phyloP scores from a whole-genome alignment of 2,329 filamentous ascomycete species.

The Apiospora koreana region DNA sequence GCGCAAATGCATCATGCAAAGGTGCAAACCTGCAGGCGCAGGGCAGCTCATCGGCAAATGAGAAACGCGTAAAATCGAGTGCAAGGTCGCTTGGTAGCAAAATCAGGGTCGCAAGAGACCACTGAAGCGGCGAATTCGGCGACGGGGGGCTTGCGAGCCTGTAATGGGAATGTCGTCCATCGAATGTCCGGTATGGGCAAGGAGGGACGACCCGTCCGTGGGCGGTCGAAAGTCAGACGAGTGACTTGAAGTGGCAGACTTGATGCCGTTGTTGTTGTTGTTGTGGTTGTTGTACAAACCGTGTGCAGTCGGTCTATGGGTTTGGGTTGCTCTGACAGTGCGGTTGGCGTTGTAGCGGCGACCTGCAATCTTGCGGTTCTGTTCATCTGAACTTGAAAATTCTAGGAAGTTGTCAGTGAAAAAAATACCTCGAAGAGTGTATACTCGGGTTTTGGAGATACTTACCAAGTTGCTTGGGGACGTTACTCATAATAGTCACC shows the following conservation, averaged over 20 bases:
- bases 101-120: neutral
- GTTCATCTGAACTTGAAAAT: constrained; percentile 22
- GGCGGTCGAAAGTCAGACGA: constrained; percentile 17
- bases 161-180: constrained; percentile 19
- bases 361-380: constrained; percentile 9
- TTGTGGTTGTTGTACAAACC: constrained; percentile 13
- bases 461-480: constrained; percentile 25
- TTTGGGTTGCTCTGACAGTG: neutral
- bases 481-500: neutral
- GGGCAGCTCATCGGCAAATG: neutral
- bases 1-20: neutral
- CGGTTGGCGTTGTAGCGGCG: neutral
- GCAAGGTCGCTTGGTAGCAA: neutral
- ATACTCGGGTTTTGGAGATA: neutral
- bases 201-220: constrained; percentile 24
- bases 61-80: neutral
- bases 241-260: constrained; percentile 13
- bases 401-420: constrained; percentile 18
- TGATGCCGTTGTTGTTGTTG: constrained; percentile 12
- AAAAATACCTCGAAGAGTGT: neutral
- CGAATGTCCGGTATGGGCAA: constrained; percentile 33
- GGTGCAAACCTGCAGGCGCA: neutral
- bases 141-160: neutral
- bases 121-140: neutral
- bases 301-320: neutral